Conservation (phyloP, 495 filamentous ascomycete species). For the Lindgomyces ingoldianus region DNA sequence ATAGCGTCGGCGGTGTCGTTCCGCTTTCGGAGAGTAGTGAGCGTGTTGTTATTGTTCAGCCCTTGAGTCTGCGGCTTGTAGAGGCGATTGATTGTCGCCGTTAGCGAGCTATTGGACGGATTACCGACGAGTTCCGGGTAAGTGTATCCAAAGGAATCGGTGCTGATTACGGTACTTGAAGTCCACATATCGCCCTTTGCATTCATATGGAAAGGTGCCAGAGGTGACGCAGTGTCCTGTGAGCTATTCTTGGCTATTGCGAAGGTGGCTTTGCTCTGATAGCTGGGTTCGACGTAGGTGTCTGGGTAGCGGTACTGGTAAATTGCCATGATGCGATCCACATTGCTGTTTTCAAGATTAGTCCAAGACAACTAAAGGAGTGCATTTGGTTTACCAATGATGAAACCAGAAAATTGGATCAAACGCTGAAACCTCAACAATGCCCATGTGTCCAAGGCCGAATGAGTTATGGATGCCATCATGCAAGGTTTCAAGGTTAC, state of each 20-base stretch:
- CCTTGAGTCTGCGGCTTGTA: slow-evolving; percentile 21
- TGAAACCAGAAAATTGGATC: slow-evolving; percentile 35
- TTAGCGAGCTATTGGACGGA: slow-evolving; percentile 20
- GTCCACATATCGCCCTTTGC: slow-evolving; percentile 39
- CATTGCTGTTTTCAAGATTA: slow-evolving; percentile 8
- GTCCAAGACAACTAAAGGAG: background rate
- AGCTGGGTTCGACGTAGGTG: slow-evolving; percentile 21
- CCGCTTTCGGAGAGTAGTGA: background rate
- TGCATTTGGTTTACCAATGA: slow-evolving; percentile 1
- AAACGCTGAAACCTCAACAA: slow-evolving; percentile 21
- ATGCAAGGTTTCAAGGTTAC: slow-evolving; percentile 27
- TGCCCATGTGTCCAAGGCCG: slow-evolving; percentile 29
- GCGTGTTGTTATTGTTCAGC: slow-evolving; percentile 19
- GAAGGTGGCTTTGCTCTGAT: slow-evolving; percentile 12
- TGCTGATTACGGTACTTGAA: slow-evolving; percentile 38
- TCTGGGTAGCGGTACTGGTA: slow-evolving; percentile 29
- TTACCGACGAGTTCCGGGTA: slow-evolving; percentile 52
- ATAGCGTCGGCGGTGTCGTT: slow-evolving; percentile 21
- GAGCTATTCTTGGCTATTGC: slow-evolving; percentile 1
- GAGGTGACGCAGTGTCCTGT: slow-evolving; percentile 6
- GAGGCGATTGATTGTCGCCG: slow-evolving; percentile 18
- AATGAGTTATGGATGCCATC: slow-evolving; percentile 31
- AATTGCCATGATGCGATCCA: slow-evolving; percentile 30
- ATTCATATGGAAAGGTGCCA: slow-evolving; percentile 46
- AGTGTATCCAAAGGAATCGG: slow-evolving; percentile 51